A percentile compares a stretch with the other conserved stretches of the same genome.
Conservation (phyloP, 1,284 basidiomycete genomes). For the Ustanciosporium gigantosporum region DNA sequence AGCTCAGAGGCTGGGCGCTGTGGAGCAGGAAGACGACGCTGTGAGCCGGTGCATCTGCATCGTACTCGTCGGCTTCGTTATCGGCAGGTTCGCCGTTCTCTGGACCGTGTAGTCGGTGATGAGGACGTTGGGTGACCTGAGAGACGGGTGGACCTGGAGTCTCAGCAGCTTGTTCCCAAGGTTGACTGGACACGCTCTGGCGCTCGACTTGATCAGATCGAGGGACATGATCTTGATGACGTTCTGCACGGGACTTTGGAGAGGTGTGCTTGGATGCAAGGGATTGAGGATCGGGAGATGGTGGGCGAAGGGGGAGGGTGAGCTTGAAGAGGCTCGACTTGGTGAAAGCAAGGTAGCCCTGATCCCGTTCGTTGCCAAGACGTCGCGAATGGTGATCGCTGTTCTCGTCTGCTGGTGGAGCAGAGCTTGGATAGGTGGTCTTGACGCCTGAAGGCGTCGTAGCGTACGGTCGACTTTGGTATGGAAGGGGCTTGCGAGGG, state of each 20-base stretch:
- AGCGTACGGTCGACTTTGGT: constrained; percentile 15
- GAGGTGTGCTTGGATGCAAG: constrained; percentile 27
- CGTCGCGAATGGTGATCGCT: constrained; percentile 13
- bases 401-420: constrained; percentile 21
- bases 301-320: constrained; percentile 34
- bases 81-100: constrained; percentile 43
- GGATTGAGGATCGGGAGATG: constrained; percentile 19
- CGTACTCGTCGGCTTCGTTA: constrained; percentile 39
- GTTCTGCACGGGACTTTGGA: constrained; percentile 11
- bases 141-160: constrained; percentile 28
- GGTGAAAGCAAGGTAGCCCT: constrained; percentile 51
- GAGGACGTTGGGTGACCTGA: constrained; percentile 27
- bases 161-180: constrained; percentile 37
- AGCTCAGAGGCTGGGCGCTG: constrained; percentile 48
- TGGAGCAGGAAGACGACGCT: constrained; percentile 51
- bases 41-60: constrained; percentile 47
- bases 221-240: constrained; percentile 1
- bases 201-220: constrained; percentile 8
- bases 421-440: constrained; percentile 39
- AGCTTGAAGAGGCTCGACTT: constrained; percentile 54
- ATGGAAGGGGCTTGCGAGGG: too few relatives aligned
- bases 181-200: constrained; percentile 9
- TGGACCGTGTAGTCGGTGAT: constrained; percentile 25
- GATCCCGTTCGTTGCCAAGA: constrained; percentile 17
- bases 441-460: constrained; percentile 35